Evolutionary conservation across 2,329 filamentous ascomycete species (phyloP), one percentile per base, ranked within the genome.

Genomic region (Epichloe elymi): DNA sequence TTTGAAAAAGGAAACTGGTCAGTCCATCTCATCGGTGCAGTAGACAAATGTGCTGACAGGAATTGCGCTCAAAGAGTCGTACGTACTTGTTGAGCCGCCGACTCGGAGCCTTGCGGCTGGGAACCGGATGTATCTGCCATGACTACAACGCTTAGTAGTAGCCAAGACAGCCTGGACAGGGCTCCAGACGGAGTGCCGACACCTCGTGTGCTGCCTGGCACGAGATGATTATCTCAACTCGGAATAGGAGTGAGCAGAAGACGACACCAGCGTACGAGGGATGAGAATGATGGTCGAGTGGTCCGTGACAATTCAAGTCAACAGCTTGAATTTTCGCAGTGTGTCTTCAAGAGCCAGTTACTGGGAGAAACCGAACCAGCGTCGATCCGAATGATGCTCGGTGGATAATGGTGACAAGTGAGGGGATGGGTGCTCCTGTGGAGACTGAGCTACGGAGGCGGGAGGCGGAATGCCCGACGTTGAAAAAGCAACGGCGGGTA

Each of bases 71-170:
- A 37, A 37, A 47, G 39, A 19, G 37, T 12, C 11, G 42, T 12
- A 55, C 58, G 56, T 49, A 60, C 59, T 40, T 54, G 53, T 47
- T 57, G 55, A 37, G 55, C 42, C 23, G 50, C 39, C 23, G 58
- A 38, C 50, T 57, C 58, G 35, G 44, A 35, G 49, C 53, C 51
- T 41, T 61, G 57, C 15, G 55, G 49, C 39, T 61, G 57, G 17
- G 55, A 56, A 49, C 53, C 44, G 46, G 60, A 48, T 51, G 58
- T 49, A 50, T 63, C 61, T 47, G 56, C 55, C 60, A 63, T 63
- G 53, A 17, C 53, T 53, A 54, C 46, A 55, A 53, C 50, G 44
- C 48, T 53, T 51, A 51, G 51, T 51, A 51, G 51, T 46, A 48
- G 51, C 47, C 56, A 48, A 54, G 52, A 53, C 52, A 51, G 53